Evolutionary conservation across 257 asterid genomes (phyloP).

Genomic region (Salvia rosmarinus): DNA sequence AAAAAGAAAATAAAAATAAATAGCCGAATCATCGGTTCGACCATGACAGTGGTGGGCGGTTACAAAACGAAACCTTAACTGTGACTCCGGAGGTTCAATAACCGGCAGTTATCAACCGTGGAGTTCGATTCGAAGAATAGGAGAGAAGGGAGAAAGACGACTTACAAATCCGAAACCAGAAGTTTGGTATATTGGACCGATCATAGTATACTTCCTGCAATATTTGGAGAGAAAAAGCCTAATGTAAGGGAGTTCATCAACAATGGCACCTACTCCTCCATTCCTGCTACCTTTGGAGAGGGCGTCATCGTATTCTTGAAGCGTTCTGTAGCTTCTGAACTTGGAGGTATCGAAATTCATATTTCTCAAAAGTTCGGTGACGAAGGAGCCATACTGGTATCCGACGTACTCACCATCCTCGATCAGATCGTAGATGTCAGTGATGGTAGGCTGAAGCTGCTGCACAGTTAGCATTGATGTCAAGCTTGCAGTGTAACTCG

Average conservation of each 20-base stretch:
- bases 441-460: slow-evolving; percentile 14
- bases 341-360: slow-evolving; percentile 29
- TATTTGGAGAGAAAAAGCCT: slow-evolving; percentile 47
- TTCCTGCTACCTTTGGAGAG: slow-evolving; percentile 51
- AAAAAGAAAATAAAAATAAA: no score
- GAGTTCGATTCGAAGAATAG: neutral
- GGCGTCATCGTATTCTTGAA: slow-evolving; percentile 47
- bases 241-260: slow-evolving; percentile 58
- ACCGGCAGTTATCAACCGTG: no score
- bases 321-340: slow-evolving; percentile 34
- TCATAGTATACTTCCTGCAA: slow-evolving; percentile 46
- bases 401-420: slow-evolving; percentile 39
- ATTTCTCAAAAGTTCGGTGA: slow-evolving; percentile 20
- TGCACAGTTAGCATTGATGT: slow-evolving; percentile 47
- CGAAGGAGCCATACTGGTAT: slow-evolving; percentile 40
- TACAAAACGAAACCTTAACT: no score
- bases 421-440: slow-evolving; percentile 31
- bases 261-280: slow-evolving; percentile 57
- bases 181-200: slow-evolving; percentile 43
- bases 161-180: slow-evolving; percentile 63
- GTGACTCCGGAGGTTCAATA: no score
- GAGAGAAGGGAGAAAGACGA: neutral
- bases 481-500: slow-evolving; percentile 48
- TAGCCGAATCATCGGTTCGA: no score
- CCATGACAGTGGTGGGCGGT: no score